Evolutionary conservation across 768 basidiomycete species (phyloP), one percentile per base, ranked within the genome.

Genomic region (Russula sp.): DNA sequence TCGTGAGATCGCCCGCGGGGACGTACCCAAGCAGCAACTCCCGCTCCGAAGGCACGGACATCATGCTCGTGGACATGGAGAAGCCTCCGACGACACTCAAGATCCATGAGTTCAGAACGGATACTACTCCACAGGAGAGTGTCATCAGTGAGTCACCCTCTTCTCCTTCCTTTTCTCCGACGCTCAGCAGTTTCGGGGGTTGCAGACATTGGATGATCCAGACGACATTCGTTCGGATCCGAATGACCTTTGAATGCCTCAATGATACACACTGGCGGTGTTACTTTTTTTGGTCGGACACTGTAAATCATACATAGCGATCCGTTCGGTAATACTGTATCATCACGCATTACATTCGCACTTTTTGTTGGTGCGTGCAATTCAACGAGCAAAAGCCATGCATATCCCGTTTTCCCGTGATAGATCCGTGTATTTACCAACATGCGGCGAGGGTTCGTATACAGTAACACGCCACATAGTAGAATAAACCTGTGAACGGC

Each of bases 1-100:
- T 37, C 0, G 14, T 51, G 40, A 18, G 40, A 48, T 55, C 35
- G 4, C 48, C 22, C 0, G 51, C 8, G 0, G 31, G 8, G 27
- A 11, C 27, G 0, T 39, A 8, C 50, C 62, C 50, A 13, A 14
- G 14, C 16, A 31, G 45, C 4, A n/a, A 6, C 3, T 10, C 11
- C 14, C 62, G 57, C 27, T 59, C 57, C 2, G 57, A 59, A 18
- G 45, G 35, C 8, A 37, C 50, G 42, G 50, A 53, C 16, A 42
- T 59, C 35, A 6, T 63, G 31, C 39, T 55, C 14, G n/a, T 35
- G 45, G 52, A 54, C 4, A 4, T 42, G 5, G 51, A 55, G n/a
- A 55, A 48, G 45, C 4, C 27, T 1, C 18, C 37, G 18, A n/a
- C 45, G 32, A 0, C 20, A 1, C 6, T 18, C 14, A 59, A 42